Conservation (phyloP, 805 yeast species). For the Diddensiella transvaalensis region DNA sequence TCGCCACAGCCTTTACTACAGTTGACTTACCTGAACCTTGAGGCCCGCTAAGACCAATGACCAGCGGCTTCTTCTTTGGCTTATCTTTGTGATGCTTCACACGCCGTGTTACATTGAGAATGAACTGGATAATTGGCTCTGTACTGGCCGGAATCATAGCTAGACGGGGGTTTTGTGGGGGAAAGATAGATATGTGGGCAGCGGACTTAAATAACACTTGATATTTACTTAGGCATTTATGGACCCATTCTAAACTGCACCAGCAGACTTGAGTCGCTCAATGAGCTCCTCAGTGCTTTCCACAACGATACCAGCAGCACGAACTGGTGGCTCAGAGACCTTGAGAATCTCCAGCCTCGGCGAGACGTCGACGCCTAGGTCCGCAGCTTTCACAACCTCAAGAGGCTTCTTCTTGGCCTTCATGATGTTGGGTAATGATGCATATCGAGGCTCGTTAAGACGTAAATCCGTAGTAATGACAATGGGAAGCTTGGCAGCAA, state of each 20-base stretch:
- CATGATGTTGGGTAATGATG: conserved; percentile 95
- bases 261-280: conserved; percentile 68
- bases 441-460: conserved; percentile 91
- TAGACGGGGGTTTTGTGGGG: neutral
- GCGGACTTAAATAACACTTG: conserved; percentile 3
- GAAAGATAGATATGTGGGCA: neutral
- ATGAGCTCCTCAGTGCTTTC: conserved; percentile 78
- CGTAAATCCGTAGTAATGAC: conserved; percentile 90
- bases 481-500: conserved; percentile 75
- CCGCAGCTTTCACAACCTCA: conserved; percentile 59
- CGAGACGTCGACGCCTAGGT: conserved; percentile 62
- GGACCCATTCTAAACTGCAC: conserved; percentile 60
- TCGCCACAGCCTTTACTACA: conserved; percentile 27
- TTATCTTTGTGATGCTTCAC: neutral
- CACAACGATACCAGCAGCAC: conserved; percentile 80
- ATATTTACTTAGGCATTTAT: no score
- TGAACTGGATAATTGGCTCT: conserved; percentile 2
- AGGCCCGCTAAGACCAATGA: conserved; percentile 35
- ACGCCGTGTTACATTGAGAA: neutral
- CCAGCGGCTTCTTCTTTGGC: conserved; percentile 13
- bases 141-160: conserved; percentile 2
- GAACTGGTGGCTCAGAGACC: conserved; percentile 81
- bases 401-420: conserved; percentile 97
- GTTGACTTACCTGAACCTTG: conserved; percentile 40
- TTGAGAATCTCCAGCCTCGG: conserved; percentile 64